Evolutionary conservation across 108 stramenopile genomes (phyloP).

Genomic region (Cylindrotheca fusiformis): DNA sequence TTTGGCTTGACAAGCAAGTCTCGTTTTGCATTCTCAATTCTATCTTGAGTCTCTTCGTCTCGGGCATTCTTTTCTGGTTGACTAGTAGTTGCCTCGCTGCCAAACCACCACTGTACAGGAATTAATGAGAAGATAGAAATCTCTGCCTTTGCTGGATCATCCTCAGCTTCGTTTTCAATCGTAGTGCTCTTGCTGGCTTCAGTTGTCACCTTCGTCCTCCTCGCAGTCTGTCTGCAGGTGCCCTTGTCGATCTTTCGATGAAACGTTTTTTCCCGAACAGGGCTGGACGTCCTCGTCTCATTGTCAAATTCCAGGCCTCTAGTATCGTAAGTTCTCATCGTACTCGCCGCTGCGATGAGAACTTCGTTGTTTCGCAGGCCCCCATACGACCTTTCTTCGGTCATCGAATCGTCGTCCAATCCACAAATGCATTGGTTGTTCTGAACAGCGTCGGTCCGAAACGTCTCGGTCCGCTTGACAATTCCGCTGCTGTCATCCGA

Average conservation of each 20-base stretch:
- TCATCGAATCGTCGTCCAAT: slow-evolving; percentile 10
- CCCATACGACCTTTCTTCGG: slow-evolving; percentile 14
- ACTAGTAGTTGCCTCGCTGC: not conserved
- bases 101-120: not conserved
- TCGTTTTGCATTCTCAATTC: not conserved
- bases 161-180: too few species aligned
- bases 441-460: not conserved
- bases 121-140: too few species aligned
- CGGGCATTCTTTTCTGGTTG: not conserved
- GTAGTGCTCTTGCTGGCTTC: too few species aligned
- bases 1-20: not conserved
- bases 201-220: too few species aligned
- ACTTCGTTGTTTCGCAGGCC: slow-evolving; percentile 15
- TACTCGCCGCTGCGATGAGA: slow-evolving; percentile 6
- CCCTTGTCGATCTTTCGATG: too few species aligned
- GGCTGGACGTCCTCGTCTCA: too few species aligned
- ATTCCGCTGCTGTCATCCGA: not conserved
- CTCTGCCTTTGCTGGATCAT: too few species aligned
- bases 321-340: not conserved
- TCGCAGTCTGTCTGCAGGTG: too few species aligned
- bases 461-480: not conserved
- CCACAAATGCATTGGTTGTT: not conserved
- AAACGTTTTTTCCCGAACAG: too few species aligned
- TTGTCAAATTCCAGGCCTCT: too few species aligned
- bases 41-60: not conserved